phyloP scores from a whole-genome alignment of 1,139 yeast species.

The Wickerhamomyces sp. region DNA sequence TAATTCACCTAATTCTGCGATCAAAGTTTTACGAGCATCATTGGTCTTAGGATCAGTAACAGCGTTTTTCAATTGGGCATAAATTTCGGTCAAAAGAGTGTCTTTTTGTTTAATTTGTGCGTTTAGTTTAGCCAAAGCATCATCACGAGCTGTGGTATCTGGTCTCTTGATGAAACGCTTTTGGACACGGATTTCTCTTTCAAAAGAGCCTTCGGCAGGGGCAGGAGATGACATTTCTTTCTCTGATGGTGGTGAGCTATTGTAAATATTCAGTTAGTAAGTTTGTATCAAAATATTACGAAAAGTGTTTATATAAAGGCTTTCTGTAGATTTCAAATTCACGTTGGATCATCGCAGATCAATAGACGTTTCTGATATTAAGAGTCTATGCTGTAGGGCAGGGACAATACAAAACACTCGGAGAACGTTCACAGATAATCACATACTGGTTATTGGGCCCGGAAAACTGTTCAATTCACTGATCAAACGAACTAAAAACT shows the following conservation, averaged over 20 bases:
- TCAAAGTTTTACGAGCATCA: constrained; percentile 62
- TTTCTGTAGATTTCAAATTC: no score
- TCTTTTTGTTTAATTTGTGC: constrained; percentile 72
- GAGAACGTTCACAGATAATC: no score
- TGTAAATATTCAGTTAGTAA: neutral
- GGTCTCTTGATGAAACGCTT: constrained; percentile 70
- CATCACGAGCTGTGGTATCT: constrained; percentile 56
- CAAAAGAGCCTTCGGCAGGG: neutral
- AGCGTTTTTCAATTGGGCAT: constrained; percentile 30
- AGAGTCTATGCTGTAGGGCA: no score
- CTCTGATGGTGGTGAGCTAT: neutral
- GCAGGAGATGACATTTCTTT: constrained; percentile 1
- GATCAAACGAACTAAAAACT: neutral
- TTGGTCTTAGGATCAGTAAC: constrained; percentile 35
- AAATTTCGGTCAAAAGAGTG: constrained; percentile 30
- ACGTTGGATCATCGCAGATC: no score
- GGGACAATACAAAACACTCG: no score
- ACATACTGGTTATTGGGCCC: neutral
- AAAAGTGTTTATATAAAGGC: no score
- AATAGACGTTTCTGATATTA: no score
- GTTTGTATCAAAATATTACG: no score
- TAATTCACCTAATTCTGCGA: constrained; percentile 59
- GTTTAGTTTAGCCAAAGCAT: constrained; percentile 54
- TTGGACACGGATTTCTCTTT: constrained; percentile 18
- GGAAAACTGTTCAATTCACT: neutral